Evolutionary conservation across 768 basidiomycete genomes (phyloP).

Genomic region (Mycena amicta): DNA sequence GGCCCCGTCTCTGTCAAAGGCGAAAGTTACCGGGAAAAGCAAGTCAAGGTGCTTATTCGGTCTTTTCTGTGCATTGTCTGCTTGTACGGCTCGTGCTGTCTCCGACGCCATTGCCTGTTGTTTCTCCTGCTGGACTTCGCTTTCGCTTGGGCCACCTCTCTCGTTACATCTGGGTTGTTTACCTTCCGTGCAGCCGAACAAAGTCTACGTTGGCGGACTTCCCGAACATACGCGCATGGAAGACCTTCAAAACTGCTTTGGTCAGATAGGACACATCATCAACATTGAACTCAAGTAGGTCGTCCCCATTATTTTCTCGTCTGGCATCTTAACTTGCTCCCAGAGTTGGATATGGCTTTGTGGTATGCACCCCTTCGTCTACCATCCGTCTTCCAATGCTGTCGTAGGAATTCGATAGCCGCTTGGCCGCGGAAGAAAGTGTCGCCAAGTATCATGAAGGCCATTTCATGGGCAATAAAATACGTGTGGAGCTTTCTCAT

Average conservation of each 20-base stretch:
- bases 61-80: slow-evolving; percentile 33
- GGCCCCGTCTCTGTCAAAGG: slow-evolving; percentile 45
- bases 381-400: not conserved
- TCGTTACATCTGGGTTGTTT: slow-evolving; percentile 66
- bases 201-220: slow-evolving; percentile 89
- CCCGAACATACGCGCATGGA: slow-evolving; percentile 86
- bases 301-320: slow-evolving; percentile 17
- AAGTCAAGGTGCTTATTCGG: slow-evolving; percentile 83
- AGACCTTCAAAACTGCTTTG: slow-evolving; percentile 84
- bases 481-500: slow-evolving; percentile 84
- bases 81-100: slow-evolving; percentile 37
- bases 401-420: slow-evolving; percentile 77
- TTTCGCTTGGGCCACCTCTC: slow-evolving; percentile 50
- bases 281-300: slow-evolving; percentile 85
- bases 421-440: slow-evolving; percentile 83
- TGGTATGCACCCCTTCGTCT: slow-evolving; percentile 54
- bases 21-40: slow-evolving; percentile 69
- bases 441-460: slow-evolving; percentile 89
- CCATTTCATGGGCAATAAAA: slow-evolving; percentile 90
- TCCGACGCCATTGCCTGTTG: slow-evolving; percentile 38
- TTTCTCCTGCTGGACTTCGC: slow-evolving; percentile 41
- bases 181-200: slow-evolving; percentile 84
- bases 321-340: slow-evolving; percentile 10
- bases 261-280: slow-evolving; percentile 75
- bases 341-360: slow-evolving; percentile 88